Evolutionary conservation across 2,329 filamentous ascomycete species (phyloP).

Genomic region (Didymella exigua): DNA sequence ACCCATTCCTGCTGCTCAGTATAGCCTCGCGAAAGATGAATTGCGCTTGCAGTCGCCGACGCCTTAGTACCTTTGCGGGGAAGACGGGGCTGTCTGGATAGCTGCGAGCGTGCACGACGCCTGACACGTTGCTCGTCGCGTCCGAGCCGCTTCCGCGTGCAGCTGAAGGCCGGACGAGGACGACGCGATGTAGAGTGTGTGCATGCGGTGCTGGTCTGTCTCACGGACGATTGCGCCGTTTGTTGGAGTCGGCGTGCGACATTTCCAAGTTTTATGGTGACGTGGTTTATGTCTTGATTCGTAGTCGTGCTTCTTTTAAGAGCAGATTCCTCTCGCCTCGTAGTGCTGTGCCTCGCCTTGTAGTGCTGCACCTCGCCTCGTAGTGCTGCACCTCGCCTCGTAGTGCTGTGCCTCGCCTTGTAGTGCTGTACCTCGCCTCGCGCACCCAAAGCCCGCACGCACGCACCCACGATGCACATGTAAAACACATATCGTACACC

Average conservation of each 20-base stretch:
- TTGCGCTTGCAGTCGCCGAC: constrained; percentile 36
- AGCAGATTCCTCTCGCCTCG: no score
- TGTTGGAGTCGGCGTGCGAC: not conserved
- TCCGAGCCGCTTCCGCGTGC: constrained; percentile 19
- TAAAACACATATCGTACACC: no score
- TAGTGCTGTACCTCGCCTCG: no score
- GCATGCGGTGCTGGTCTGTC: not conserved
- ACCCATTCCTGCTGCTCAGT: constrained; percentile 60
- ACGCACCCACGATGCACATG: no score
- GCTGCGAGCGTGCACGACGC: constrained; percentile 21
- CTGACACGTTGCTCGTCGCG: constrained; percentile 6
- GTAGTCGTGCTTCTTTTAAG: no score
- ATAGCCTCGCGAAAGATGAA: constrained; percentile 58
- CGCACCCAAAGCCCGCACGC: no score
- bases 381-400: no score
- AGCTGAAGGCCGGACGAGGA: constrained; percentile 14
- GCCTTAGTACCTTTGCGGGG: constrained; percentile 26
- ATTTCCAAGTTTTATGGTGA: not conserved
- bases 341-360: no score
- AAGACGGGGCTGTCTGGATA: constrained; percentile 30
- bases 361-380: no score
- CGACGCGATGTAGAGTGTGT: not conserved
- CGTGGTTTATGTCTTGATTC: not conserved
- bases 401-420: no score
- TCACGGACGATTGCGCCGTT: not conserved